phyloP scores from a whole-genome alignment of 1,284 basidiomycete genomes.

The Trametes versicolor region DNA sequence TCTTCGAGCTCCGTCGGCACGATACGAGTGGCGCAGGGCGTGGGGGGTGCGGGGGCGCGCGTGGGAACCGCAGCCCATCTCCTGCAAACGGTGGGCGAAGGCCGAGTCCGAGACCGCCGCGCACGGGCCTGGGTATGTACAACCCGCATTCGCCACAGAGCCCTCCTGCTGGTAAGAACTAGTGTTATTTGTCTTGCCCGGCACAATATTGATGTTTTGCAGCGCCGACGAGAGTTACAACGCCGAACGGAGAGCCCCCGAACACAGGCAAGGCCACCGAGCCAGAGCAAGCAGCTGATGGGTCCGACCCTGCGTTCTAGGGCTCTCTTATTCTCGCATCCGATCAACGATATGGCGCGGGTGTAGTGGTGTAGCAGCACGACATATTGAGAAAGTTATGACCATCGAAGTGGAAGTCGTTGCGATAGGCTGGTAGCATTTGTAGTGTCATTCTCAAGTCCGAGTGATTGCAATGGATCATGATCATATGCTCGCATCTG shows the following conservation, averaged over 20 bases:
- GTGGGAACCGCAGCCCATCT: constrained; percentile 3
- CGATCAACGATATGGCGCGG: background rate
- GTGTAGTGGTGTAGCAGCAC: background rate
- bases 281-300: too few relatives aligned
- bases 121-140: background rate
- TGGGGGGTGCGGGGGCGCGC: too few relatives aligned
- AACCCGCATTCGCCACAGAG: constrained; percentile 7
- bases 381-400: too few relatives aligned
- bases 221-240: background rate
- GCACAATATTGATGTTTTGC: background rate
- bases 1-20: constrained; percentile 44
- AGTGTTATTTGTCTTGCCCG: background rate
- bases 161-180: background rate
- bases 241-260: constrained; percentile 7
- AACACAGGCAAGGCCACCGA: background rate
- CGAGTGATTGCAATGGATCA: too few relatives aligned
- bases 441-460: too few relatives aligned
- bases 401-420: too few relatives aligned
- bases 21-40: background rate
- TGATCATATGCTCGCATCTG: too few relatives aligned
- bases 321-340: too few relatives aligned
- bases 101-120: too few relatives aligned
- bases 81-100: constrained; percentile 3
- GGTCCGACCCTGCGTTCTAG: too few relatives aligned
- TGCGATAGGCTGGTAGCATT: too few relatives aligned